phyloP scores from a whole-genome alignment of 352 stramenopile species.

The Phytophthora boehmeriae region DNA sequence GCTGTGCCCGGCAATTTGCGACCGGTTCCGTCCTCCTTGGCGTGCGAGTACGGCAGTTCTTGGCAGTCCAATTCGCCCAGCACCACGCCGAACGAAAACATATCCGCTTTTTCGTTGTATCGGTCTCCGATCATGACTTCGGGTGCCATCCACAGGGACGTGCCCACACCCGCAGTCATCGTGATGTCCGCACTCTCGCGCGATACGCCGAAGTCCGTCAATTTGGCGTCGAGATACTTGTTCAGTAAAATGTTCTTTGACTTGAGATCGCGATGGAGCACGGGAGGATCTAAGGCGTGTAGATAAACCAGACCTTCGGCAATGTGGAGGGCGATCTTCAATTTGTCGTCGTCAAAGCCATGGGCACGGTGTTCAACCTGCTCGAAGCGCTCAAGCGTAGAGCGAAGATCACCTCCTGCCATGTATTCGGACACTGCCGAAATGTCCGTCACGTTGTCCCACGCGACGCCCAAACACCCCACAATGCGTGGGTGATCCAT shows the following conservation, averaged over 20 bases:
- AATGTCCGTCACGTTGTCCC: slow-evolving; percentile 45
- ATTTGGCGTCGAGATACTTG: slow-evolving; percentile 34
- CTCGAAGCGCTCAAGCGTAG: slow-evolving; percentile 41
- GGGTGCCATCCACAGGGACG: slow-evolving; percentile 48
- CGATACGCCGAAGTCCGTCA: slow-evolving; percentile 56
- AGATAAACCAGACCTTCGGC: slow-evolving; percentile 45
- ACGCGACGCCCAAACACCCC: slow-evolving; percentile 48
- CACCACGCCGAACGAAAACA: slow-evolving; percentile 55
- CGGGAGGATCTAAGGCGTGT: slow-evolving; percentile 40
- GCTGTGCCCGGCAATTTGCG: slow-evolving; percentile 37
- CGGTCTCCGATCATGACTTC: slow-evolving; percentile 54
- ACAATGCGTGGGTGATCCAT: slow-evolving; percentile 52
- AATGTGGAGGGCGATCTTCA: slow-evolving; percentile 46
- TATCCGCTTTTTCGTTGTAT: slow-evolving; percentile 49
- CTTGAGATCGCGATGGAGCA: slow-evolving; percentile 45
- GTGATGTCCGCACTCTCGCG: slow-evolving; percentile 44
- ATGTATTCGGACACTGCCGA: slow-evolving; percentile 47
- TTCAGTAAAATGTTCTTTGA: slow-evolving; percentile 50
- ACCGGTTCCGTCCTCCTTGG: slow-evolving; percentile 24
- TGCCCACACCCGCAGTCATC: slow-evolving; percentile 52
- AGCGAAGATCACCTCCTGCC: slow-evolving; percentile 49
- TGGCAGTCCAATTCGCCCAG: slow-evolving; percentile 41
- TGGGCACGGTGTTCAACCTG: slow-evolving; percentile 33
- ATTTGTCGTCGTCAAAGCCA: slow-evolving; percentile 42
- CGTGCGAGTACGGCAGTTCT: slow-evolving; percentile 37